Evolutionary conservation across 345 rosid species (phyloP), one percentile per base, ranked within the genome.

Genomic region (Odontarrhena argentea): DNA sequence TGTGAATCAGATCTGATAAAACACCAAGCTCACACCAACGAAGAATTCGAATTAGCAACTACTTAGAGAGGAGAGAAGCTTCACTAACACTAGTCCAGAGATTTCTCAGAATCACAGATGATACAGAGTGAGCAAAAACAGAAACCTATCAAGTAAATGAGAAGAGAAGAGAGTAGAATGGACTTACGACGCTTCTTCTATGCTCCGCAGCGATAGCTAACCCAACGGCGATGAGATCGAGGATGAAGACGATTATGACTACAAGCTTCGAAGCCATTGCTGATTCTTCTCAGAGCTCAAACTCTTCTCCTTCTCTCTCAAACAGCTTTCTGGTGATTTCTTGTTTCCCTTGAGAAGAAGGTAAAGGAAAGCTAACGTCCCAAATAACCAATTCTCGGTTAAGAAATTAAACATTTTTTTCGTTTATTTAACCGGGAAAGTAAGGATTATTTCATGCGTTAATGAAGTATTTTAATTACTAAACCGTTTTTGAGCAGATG

Each of bases 131-230:
- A 25, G 26, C 51, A 35, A 14, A 60, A 71, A 55, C 28, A 48
- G 74, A 12, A 68, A 43, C 66, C 63, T 60, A 51, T 41, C 5
- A 25, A 26, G 22, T 37, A 10, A 54, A 42, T 9, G 47, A 49
- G 64, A 26, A 26, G 32, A 40, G 38, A 26, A 28, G 36, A 45
- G 8, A 44, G 54, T 10, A 30, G 26, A 50, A 30, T 32, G 53
- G 41, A 76, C 96, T 88, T 50, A 93, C 99, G 52, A 85, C 86
- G 81, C 92, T 93, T 82, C 97, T 83, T 69, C 97, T 86, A 77
- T 88, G 99, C 81, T 93, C 99, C 57, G 97, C 97, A 41, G 94
- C 99, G 51, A 88, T 83, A 66, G 97, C 97, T 60, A 93, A 77
- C n/a, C 87, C 88, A 48, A 93, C 89, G 63, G 99, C 99, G 77